Evolutionary conservation across 768 basidiomycete genomes (phyloP).

Genomic region (Pleurotus ostreatus): DNA sequence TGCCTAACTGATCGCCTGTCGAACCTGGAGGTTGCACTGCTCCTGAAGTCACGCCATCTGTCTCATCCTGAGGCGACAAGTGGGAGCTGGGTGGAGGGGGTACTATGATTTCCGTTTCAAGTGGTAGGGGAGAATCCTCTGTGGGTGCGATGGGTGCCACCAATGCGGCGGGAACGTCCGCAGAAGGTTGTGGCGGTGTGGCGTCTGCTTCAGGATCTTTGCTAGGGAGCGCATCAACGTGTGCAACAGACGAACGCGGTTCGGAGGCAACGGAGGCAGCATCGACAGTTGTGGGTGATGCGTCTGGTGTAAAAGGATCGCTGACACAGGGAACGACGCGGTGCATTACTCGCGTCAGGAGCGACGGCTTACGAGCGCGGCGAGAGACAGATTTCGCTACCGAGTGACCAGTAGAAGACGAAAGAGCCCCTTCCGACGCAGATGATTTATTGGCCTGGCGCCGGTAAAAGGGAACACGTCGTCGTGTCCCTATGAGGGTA

Average conservation of each 20-base stretch:
- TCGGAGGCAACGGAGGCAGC: slow-evolving; percentile 1
- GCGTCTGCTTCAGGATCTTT: slow-evolving; percentile 2
- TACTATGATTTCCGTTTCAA: slow-evolving; percentile 9
- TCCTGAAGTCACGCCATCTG: slow-evolving; percentile 83
- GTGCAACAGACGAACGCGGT: slow-evolving; percentile 1
- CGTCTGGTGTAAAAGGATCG: slow-evolving; percentile 10
- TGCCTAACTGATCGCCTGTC: slow-evolving; percentile 37
- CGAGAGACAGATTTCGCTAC: slow-evolving; percentile 14
- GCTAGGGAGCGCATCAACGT: background rate
- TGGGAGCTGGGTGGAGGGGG: slow-evolving; percentile 16
- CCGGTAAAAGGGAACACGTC: slow-evolving; percentile 40
- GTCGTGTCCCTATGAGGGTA: slow-evolving; percentile 30
- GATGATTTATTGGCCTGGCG: slow-evolving; percentile 35
- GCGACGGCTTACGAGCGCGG: slow-evolving; percentile 20
- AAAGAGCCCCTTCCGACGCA: slow-evolving; percentile 28
- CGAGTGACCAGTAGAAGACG: slow-evolving; percentile 27
- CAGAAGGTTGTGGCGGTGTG: background rate
- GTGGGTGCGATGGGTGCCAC: background rate
- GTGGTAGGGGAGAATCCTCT: background rate
- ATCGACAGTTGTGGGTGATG: background rate
- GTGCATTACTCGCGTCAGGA: slow-evolving; percentile 29
- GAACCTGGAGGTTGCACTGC: slow-evolving; percentile 90
- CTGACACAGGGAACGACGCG: slow-evolving; percentile 33
- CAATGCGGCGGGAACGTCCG: background rate
- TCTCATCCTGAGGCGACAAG: slow-evolving; percentile 60